Conservation (phyloP, 148 eudicot species). For the Cornus controversa region DNA sequence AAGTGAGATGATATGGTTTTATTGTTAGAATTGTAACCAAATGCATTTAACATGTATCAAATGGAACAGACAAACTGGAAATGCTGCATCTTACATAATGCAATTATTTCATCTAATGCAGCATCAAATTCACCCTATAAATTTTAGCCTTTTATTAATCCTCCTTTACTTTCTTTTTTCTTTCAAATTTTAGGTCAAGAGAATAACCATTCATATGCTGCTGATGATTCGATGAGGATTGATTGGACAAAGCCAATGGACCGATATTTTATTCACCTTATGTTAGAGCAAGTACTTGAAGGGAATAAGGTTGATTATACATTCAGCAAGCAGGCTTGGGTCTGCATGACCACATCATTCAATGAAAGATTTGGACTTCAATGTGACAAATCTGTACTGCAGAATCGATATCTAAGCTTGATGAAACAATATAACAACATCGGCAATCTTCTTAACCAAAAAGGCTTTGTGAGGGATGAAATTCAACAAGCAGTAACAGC, state of each 20-base stretch:
- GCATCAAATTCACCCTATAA: neutral
- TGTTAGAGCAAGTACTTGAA: constrained; percentile 10
- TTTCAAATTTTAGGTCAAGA: constrained; percentile 7
- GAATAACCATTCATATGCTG: constrained; percentile 1
- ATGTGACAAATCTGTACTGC: neutral
- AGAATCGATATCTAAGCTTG: constrained; percentile 11
- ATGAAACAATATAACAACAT: constrained; percentile 8
- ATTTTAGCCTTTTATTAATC: neutral
- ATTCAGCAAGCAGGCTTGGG: constrained; percentile 14
- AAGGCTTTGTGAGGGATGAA: constrained; percentile 8
- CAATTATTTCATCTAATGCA: neutral
- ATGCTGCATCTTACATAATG: neutral
- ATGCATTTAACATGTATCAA: neutral
- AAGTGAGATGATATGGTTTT: neutral
- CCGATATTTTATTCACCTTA: constrained; percentile 11
- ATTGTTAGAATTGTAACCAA: neutral
- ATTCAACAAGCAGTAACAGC: constrained; percentile 4
- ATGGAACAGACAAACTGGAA: neutral
- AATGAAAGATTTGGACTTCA: constrained; percentile 10
- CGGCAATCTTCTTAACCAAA: constrained; percentile 4
- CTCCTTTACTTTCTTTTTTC: neutral
- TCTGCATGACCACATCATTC: constrained; percentile 11
- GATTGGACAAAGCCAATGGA: constrained; percentile 15
- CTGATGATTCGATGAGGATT: neutral
- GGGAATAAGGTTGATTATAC: constrained; percentile 8